phyloP scores from a whole-genome alignment of 176 grass and related monocot genomes.

The Aegilops tauschii region DNA sequence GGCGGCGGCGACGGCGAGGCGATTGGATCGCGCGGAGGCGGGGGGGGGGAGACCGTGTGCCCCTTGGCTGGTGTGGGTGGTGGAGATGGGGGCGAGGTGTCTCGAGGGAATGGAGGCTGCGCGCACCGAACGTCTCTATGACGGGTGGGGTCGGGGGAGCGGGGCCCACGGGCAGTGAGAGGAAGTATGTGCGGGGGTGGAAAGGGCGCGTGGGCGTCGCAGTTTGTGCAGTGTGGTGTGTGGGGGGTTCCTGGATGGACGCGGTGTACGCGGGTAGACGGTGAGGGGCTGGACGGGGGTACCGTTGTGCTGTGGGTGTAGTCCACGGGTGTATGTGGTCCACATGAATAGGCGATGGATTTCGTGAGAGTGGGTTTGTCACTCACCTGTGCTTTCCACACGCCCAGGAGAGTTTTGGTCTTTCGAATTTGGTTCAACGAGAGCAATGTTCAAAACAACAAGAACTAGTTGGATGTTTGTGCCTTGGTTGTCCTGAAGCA shows the following conservation, averaged over 20 bases:
- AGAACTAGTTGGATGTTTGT: too few relatives aligned
- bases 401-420: too few relatives aligned
- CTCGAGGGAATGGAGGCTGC: neutral
- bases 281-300: neutral
- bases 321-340: neutral
- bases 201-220: neutral
- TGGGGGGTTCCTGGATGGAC: neutral
- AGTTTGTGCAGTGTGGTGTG: neutral
- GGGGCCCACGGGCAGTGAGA: neutral
- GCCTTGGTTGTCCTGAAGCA: too few relatives aligned
- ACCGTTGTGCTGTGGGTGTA: neutral
- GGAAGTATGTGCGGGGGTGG: neutral
- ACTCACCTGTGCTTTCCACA: too few relatives aligned
- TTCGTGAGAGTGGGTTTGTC: too few relatives aligned
- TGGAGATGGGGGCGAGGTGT: neutral
- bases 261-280: neutral
- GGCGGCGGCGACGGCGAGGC: neutral
- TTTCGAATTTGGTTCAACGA: too few relatives aligned
- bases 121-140: neutral
- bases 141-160: accelerated
- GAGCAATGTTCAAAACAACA: too few relatives aligned
- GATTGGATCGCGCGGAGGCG: constrained; percentile 41
- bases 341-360: too few relatives aligned
- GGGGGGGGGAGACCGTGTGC: neutral
- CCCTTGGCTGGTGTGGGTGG: constrained; percentile 19